phyloP scores from a whole-genome alignment of 306 rosid genomes.

The Cucurbita moschata region DNA sequence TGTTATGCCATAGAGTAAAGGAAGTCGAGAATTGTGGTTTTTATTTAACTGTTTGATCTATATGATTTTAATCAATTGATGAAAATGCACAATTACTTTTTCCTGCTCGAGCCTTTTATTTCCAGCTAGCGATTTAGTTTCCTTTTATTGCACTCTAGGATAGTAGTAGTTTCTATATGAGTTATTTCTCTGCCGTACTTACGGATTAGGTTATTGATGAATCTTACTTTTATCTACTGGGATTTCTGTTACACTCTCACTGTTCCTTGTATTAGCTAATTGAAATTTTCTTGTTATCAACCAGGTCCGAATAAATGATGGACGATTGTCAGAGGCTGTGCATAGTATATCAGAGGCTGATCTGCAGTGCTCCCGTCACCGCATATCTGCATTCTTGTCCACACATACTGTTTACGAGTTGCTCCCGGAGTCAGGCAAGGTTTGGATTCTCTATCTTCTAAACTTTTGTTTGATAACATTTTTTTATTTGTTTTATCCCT shows the following conservation, averaged over 20 bases:
- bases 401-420: conserved; percentile 66
- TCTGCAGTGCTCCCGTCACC: conserved; percentile 67
- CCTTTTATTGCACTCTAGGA: neutral
- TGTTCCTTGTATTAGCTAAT: conserved; percentile 8
- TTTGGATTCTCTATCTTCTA: conserved; percentile 40
- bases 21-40: neutral
- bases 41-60: neutral
- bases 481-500: neutral
- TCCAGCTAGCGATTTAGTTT: neutral
- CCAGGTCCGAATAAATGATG: conserved; percentile 66
- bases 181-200: neutral
- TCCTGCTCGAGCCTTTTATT: neutral
- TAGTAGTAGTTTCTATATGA: neutral
- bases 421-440: conserved; percentile 99
- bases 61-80: neutral
- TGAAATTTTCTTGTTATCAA: conserved; percentile 11
- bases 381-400: conserved; percentile 65
- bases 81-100: neutral
- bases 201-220: neutral
- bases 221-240: neutral
- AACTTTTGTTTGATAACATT: neutral
- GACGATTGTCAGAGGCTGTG: conserved; percentile 36
- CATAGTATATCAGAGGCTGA: conserved; percentile 70
- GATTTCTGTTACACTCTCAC: neutral
- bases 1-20: neutral